Evolutionary conservation across 2,329 filamentous ascomycete genomes (phyloP), one percentile per base, ranked within the genome.

Genomic region (Nakataea oryzae): DNA sequence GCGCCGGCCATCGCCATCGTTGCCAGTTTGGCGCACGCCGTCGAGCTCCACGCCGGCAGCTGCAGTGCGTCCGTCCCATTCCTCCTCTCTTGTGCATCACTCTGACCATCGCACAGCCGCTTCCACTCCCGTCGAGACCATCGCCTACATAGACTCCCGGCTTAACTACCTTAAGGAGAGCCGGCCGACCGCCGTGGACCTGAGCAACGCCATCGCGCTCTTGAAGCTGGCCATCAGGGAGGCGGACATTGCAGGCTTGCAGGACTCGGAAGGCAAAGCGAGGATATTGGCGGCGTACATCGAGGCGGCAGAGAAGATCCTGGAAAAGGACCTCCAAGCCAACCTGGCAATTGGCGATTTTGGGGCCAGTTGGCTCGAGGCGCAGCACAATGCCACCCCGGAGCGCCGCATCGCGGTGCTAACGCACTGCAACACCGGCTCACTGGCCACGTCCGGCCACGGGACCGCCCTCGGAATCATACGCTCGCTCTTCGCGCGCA

Each of bases 401-500:
- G 73, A 81, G 66, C 69, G 79, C 72, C 69, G 79, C 75, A 68
- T 96, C 58, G 91, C 90, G n/a, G 88, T 99, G 56, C 77, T 99
- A 67, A 99, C 95, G 13, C 96, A 99, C 75, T 99, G 95, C 81
- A 99, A 99, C 74, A 99, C 95, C 27, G 95, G 95, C 30, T 97
- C 93, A 26, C 86, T 99, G 41, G 95, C 95, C 29, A 99, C 95
- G 1, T 96, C 95, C 21, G 95, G 95, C n/a, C 96, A 97, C 72
- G 95, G 95, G 60, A 99, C 95, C 13, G 95, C 95, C 0, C 81
- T 99, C 3, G 95, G 95, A 27, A 95, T 99, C 60, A 92, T 99
- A 68, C 90, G 95, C 63, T 91, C 90, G 5, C 80, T 99, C 6
- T 84, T 90, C 70, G 76, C 83, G 14, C 80, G 80, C 62, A 79